A percentile compares a stretch with the other conserved stretches of the same genome.
phyloP scores from a whole-genome alignment of 257 asterid genomes.

The Nicotiana sylvestris region DNA sequence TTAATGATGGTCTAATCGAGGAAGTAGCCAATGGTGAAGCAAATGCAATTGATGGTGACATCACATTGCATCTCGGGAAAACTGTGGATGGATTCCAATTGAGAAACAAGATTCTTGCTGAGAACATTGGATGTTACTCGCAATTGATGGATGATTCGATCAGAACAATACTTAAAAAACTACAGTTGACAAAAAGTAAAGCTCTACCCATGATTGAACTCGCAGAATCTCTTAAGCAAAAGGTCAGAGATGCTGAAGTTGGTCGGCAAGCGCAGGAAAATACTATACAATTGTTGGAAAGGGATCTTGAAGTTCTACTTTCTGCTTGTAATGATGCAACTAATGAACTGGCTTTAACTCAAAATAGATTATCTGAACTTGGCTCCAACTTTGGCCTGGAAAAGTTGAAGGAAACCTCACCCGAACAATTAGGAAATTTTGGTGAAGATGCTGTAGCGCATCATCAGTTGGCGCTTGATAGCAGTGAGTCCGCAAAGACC shows the following conservation, averaged over 20 bases:
- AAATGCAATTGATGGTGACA: constrained; percentile 48
- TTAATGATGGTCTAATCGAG: constrained; percentile 30
- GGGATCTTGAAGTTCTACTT: constrained; percentile 39
- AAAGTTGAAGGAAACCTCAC: constrained; percentile 29
- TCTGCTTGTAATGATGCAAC: constrained; percentile 74
- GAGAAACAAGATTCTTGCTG: constrained; percentile 60
- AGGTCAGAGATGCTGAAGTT: constrained; percentile 40
- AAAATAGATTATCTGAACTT: constrained; percentile 33
- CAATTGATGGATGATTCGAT: constrained; percentile 49
- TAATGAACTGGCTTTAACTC: constrained; percentile 43
- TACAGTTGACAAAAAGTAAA: constrained; percentile 41
- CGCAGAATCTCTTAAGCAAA: constrained; percentile 45
- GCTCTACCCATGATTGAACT: constrained; percentile 30
- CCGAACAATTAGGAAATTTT: constrained; percentile 25
- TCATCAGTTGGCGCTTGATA: constrained; percentile 26
- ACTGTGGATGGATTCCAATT: constrained; percentile 54
- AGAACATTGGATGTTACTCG: constrained; percentile 48
- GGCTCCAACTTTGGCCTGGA: constrained; percentile 36
- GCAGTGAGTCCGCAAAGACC: constrained; percentile 33
- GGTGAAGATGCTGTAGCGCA: constrained; percentile 28
- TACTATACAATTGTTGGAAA: constrained; percentile 43
- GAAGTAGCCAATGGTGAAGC: constrained; percentile 40
- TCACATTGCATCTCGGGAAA: constrained; percentile 43
- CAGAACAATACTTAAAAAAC: constrained; percentile 38
- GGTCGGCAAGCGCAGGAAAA: constrained; percentile 51